A percentile compares a stretch with the other conserved stretches of the same genome.
These are phyloP conservation scores for Pascua sp. DNA, from an alignment of 1,284 basidiomycete genomes.

Conservation along the genomic window DNA sequence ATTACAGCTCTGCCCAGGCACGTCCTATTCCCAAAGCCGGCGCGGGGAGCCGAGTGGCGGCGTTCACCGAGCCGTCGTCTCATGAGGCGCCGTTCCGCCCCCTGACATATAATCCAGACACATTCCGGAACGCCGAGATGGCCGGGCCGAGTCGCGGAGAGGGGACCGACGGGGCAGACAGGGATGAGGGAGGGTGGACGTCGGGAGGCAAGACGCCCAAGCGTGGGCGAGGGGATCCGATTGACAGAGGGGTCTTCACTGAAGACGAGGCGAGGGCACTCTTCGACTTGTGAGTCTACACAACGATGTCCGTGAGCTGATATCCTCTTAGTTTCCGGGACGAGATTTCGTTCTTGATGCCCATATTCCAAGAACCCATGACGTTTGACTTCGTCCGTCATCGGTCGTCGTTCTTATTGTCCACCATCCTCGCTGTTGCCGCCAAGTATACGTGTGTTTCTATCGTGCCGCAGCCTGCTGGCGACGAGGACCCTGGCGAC, in stretches of 20 bases:
- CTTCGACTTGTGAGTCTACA: constrained; percentile 20
- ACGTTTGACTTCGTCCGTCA: constrained; percentile 21
- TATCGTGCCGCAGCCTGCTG: not conserved
- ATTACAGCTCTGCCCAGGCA: constrained; percentile 9
- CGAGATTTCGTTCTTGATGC: constrained; percentile 23
- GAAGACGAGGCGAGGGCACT: constrained; percentile 14
- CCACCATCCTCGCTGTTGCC: constrained; percentile 22
- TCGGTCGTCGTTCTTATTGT: constrained; percentile 20
- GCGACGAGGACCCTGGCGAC: constrained; percentile 1
- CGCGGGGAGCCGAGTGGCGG: constrained; percentile 17
- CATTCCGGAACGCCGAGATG: constrained; percentile 21
- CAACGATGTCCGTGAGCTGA: not conserved
- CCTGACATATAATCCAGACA: constrained; percentile 22
- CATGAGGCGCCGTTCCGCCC: constrained; percentile 23
- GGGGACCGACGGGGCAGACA: too few relatives aligned
- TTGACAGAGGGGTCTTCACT: constrained; percentile 17
- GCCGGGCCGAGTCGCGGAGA: too few relatives aligned
- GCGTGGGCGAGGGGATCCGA: constrained; percentile 17
- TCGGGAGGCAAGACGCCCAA: constrained; percentile 14
- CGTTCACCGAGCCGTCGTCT: constrained; percentile 22
- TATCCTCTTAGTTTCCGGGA: constrained; percentile 18
- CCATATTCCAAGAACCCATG: constrained; percentile 20
- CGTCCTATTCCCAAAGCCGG: constrained; percentile 19
- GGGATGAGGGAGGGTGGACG: too few relatives aligned
- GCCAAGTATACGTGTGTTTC: constrained; percentile 16